Percentiles rank a stretch among this genome's conserved stretches.
Evolutionary conservation across 768 basidiomycete species (phyloP).

Genomic region (Pulveroboletus sp.): DNA sequence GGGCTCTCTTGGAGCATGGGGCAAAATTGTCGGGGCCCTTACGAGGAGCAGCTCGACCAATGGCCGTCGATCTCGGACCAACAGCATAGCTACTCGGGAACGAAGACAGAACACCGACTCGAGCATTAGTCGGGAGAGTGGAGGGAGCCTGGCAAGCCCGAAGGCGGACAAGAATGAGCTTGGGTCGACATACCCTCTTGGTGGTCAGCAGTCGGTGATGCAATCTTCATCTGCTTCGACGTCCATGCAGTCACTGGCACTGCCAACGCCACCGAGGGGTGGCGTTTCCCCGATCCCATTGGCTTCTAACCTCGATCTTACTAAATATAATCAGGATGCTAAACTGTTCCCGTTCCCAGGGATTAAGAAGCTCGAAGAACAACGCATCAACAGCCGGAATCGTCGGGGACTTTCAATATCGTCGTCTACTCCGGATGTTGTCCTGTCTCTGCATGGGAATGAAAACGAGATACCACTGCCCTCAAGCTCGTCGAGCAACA

Average conservation of each 20-base stretch:
- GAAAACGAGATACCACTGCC: conserved; percentile 42
- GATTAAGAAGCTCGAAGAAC: conserved; percentile 72
- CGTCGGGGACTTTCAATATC: conserved; percentile 48
- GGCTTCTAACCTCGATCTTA: conserved; percentile 62
- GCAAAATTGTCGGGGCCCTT: conserved; percentile 66
- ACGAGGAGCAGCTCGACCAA: conserved; percentile 58
- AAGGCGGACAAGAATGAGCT: conserved; percentile 52
- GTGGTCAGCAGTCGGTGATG: conserved; percentile 47
- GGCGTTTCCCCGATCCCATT: conserved; percentile 77
- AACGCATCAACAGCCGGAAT: conserved; percentile 50
- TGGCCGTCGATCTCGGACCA: conserved; percentile 75
- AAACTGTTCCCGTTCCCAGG: conserved; percentile 93
- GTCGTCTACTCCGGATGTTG: conserved; percentile 46
- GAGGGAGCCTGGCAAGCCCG: conserved; percentile 59
- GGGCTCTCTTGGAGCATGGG: conserved; percentile 56
- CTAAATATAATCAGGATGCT: conserved; percentile 58
- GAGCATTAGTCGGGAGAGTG: conserved; percentile 71
- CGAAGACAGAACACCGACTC: conserved; percentile 68
- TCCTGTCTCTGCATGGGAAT: conserved; percentile 39
- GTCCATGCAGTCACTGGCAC: conserved; percentile 55
- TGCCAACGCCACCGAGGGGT: conserved; percentile 49
- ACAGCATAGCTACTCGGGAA: conserved; percentile 66
- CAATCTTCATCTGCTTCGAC: conserved; percentile 67
- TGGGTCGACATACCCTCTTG: conserved; percentile 36
- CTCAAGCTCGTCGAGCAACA: conserved; percentile 47